Conservation (phyloP, 1,284 basidiomycete species). For the Fistulinella cinereoalba region DNA sequence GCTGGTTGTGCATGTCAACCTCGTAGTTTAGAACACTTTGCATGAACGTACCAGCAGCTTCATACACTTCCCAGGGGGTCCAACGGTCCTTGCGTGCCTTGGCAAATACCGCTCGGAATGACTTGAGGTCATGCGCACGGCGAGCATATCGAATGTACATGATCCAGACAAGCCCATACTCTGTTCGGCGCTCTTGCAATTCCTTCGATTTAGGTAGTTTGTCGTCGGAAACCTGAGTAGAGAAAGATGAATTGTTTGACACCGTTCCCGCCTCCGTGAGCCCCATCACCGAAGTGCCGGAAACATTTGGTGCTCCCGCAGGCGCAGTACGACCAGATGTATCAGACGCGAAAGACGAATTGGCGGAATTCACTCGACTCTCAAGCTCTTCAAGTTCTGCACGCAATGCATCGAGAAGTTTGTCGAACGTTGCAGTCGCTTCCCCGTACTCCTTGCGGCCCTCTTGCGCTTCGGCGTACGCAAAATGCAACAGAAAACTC, state of each 20-base stretch:
- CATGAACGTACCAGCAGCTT: conserved; percentile 75
- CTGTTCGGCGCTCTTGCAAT: conserved; percentile 59
- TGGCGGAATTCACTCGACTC: conserved; percentile 44
- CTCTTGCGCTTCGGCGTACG: conserved; percentile 85
- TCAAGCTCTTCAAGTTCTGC: conserved; percentile 73
- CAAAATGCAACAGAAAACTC: conserved; percentile 88
- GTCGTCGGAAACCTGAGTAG: conserved; percentile 44
- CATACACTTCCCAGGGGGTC: conserved; percentile 91
- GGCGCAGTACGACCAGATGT: conserved; percentile 25
- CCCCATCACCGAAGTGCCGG: conserved; percentile 13
- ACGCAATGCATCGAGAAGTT: conserved; percentile 68
- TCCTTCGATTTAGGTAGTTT: conserved; percentile 50
- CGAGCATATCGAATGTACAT: conserved; percentile 85
- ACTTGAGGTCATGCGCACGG: conserved; percentile 52
- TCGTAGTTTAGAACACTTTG: conserved; percentile 2
- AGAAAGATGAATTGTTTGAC: conserved; percentile 42
- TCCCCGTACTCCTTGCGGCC: conserved; percentile 60
- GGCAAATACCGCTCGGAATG: conserved; percentile 77
- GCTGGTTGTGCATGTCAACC: conserved; percentile 47
- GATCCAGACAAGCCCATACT: conserved; percentile 69
- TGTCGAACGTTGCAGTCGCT: conserved; percentile 68
- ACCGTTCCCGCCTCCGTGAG: conserved; percentile 25
- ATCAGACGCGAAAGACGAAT: conserved; percentile 39
- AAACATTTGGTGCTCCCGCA: conserved; percentile 26
- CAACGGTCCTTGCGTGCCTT: conserved; percentile 84